Percentiles rank a stretch among this genome's conserved stretches.
Evolutionary conservation across 2,329 filamentous ascomycete genomes (phyloP).

Genomic region (Trichoderma afroharzianum): DNA sequence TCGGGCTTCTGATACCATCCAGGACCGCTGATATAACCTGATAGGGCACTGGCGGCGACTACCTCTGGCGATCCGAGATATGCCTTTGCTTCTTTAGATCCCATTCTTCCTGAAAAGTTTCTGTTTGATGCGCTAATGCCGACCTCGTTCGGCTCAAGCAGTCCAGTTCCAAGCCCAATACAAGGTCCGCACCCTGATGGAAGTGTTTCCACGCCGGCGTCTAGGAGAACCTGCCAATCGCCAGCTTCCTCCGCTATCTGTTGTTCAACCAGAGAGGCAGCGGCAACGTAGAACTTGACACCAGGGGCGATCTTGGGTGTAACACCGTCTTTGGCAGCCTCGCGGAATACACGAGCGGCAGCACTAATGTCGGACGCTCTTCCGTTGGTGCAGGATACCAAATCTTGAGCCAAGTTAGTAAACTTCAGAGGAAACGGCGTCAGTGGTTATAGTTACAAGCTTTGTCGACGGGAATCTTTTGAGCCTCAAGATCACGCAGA

Average conservation of each 20-base stretch:
- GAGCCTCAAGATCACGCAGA: slow-evolving; percentile 64
- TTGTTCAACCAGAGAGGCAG: slow-evolving; percentile 74
- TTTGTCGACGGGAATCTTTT: slow-evolving; percentile 70
- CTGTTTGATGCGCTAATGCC: slow-evolving; percentile 81
- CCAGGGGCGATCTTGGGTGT: slow-evolving; percentile 60
- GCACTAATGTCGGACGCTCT: slow-evolving; percentile 69
- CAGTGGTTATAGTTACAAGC: not conserved
- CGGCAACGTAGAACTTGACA: slow-evolving; percentile 86
- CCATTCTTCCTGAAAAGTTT: slow-evolving; percentile 93
- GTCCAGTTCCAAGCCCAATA: not conserved
- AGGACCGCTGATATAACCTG: slow-evolving; percentile 69
- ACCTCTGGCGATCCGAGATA: slow-evolving; percentile 89
- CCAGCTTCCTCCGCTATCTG: slow-evolving; percentile 71
- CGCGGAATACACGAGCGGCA: slow-evolving; percentile 68
- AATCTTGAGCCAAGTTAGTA: slow-evolving; percentile 20
- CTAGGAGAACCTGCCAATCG: slow-evolving; percentile 59
- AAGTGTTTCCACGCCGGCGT: slow-evolving; percentile 69
- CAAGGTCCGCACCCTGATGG: slow-evolving; percentile 51
- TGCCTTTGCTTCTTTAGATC: slow-evolving; percentile 47
- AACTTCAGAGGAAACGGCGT: not conserved
- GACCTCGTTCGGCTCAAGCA: slow-evolving; percentile 54
- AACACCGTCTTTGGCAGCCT: slow-evolving; percentile 54
- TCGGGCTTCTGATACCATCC: slow-evolving; percentile 74
- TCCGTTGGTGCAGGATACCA: slow-evolving; percentile 88
- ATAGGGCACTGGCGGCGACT: slow-evolving; percentile 81